phyloP scores from a whole-genome alignment of 2,329 filamentous ascomycete species.

The Malbranchea zuffiana region DNA sequence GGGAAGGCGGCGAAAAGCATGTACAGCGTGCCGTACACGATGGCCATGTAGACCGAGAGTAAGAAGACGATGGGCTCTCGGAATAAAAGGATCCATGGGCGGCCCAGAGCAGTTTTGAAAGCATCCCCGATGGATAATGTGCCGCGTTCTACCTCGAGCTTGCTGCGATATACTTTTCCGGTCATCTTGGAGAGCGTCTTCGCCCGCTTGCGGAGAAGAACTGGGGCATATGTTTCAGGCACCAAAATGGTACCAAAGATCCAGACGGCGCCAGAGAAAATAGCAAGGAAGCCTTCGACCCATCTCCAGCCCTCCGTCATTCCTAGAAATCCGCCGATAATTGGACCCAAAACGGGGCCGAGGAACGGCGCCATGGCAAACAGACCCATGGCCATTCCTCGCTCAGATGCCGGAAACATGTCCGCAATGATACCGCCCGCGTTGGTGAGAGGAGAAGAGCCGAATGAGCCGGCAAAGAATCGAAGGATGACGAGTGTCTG shows the following conservation, averaged over 20 bases:
- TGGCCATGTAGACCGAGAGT: conserved; percentile 55
- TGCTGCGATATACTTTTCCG: conserved; percentile 47
- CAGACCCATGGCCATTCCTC: conserved; percentile 43
- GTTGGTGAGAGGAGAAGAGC: conserved; percentile 48
- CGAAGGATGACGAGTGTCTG: conserved; percentile 49
- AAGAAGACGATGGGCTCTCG: conserved; percentile 58
- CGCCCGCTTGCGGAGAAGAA: conserved; percentile 46
- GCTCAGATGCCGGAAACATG: conserved; percentile 41
- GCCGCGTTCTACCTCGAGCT: conserved; percentile 39
- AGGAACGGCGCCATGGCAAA: conserved; percentile 22
- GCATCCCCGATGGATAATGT: conserved; percentile 37
- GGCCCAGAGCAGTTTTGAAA: conserved; percentile 47
- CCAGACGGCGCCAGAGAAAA: conserved; percentile 51
- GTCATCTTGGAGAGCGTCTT: conserved; percentile 41
- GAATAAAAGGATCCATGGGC: conserved; percentile 61
- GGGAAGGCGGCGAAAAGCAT: conserved; percentile 52
- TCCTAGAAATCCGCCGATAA: conserved; percentile 53
- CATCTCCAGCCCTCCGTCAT: conserved; percentile 53
- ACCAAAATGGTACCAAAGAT: conserved; percentile 42
- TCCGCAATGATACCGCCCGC: conserved; percentile 49
- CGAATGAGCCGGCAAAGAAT: conserved; percentile 52
- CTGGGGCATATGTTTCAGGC: conserved; percentile 51
- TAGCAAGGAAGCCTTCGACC: conserved; percentile 50
- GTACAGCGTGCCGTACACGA: conserved; percentile 39
- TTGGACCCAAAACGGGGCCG: conserved; percentile 33